Evolutionary conservation across 345 rosid species (phyloP).

Genomic region (Eucalyptus globulus): DNA sequence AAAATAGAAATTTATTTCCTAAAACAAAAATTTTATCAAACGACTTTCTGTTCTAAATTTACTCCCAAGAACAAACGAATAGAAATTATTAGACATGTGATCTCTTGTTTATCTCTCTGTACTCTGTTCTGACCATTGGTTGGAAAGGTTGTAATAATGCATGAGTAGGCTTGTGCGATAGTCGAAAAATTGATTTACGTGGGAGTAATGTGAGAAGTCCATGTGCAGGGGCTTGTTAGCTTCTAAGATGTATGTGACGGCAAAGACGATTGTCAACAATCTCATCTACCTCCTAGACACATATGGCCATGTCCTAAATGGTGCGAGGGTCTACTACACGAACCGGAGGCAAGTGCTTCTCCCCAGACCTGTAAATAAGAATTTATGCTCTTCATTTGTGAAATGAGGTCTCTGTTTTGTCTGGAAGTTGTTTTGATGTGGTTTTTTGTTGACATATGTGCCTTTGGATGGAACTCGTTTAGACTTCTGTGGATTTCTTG

Average conservation of each 20-base stretch:
- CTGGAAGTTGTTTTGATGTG: neutral
- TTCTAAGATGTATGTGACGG: constrained; percentile 81
- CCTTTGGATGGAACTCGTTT: neutral
- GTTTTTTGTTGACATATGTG: neutral
- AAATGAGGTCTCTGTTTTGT: neutral
- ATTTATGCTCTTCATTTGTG: neutral
- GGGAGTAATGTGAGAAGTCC: neutral
- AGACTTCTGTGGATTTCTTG: neutral
- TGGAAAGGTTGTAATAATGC: neutral
- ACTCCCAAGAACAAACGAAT: too few species aligned
- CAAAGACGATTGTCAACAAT: constrained; percentile 58
- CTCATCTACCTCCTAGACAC: constrained; percentile 50
- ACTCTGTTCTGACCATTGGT: neutral
- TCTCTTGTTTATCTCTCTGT: neutral
- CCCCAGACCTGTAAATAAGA: neutral
- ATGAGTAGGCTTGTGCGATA: neutral
- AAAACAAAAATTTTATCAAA: too few species aligned
- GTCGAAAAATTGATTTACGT: neutral
- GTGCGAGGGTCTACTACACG: constrained; percentile 76
- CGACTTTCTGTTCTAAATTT: too few species aligned
- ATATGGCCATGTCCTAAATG: constrained; percentile 74
- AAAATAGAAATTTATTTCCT: too few species aligned
- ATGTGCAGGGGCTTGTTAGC: constrained; percentile 72
- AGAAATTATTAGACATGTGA: neutral
- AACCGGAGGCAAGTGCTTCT: constrained; percentile 52